Evolutionary conservation across 2,329 filamentous ascomycete species (phyloP), one percentile per base, ranked within the genome.

Genomic region (Trichoderma harzianum): DNA sequence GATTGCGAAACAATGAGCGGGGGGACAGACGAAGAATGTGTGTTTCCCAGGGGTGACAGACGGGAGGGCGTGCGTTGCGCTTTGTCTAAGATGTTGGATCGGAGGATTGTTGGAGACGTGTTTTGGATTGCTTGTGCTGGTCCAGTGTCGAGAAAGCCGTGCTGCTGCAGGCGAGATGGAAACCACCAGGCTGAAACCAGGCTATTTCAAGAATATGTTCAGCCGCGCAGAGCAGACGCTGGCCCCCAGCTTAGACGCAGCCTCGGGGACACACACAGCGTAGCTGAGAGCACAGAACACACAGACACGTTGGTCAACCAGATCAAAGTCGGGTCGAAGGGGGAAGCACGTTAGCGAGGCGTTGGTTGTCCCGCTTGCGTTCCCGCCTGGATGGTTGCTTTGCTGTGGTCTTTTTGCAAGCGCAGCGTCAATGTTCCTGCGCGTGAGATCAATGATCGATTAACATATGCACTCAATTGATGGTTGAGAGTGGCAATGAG

Each of bases 181-280:
- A 61, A 36, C 66, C 57, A n/a, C 66, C 39, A 69, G 66, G 55
- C 66, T 69, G 66, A 43, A 58, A 69, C 66, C 57, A 61, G 55
- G 55, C 57, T 34, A 51, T 34, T 61, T 62, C 21, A 39, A 67
- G 32, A 28, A 61, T 26, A 28, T 24, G 57, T 32, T 69, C 67
- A 69, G 67, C 67, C 67, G 67, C 36, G 67, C 67, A 69, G 57
- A 62, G 66, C 55, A 69, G 55, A 61, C n/a, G 66, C 66, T 21
- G 67, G 67, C 57, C 67, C 57, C 57, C 28, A 62, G 57, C 28
- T 61, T 69, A 58, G 67, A 69, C 67, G 51, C 67, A 69, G 67
- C 57, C 67, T 62, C 39, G 57, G 39, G 12, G 57, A 69, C 39
- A 24, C 67, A 69, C 55, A 60, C 55, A n/a, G 32, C n/a, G 34